phyloP scores from a whole-genome alignment of 768 basidiomycete species.

The Pisolithus tinctorius region DNA sequence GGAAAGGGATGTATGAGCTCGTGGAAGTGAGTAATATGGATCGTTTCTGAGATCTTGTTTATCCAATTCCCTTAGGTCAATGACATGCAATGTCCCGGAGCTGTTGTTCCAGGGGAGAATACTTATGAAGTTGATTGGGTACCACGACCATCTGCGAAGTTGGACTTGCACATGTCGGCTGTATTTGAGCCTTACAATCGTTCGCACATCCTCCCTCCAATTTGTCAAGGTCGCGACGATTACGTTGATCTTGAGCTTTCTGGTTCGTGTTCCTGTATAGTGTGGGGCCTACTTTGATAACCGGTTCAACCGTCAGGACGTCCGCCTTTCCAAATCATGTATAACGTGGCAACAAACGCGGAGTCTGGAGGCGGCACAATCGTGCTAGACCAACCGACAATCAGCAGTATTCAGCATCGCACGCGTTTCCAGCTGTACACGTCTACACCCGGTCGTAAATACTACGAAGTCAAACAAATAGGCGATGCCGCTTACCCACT shows the following conservation, averaged over 20 bases:
- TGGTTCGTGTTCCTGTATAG: constrained; percentile 37
- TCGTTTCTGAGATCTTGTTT: neutral
- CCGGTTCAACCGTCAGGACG: constrained; percentile 43
- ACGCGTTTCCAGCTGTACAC: constrained; percentile 81
- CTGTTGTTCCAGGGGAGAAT: constrained; percentile 50
- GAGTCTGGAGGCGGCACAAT: constrained; percentile 65
- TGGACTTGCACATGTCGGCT: constrained; percentile 53
- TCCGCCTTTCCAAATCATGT: constrained; percentile 91
- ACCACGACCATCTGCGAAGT: constrained; percentile 65
- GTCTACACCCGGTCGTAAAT: constrained; percentile 68
- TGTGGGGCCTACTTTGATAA: neutral
- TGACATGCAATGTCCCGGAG: constrained; percentile 83
- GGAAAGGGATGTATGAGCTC: constrained; percentile 73
- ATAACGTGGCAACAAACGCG: constrained; percentile 69
- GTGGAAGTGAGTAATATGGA: constrained; percentile 43
- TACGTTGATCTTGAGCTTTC: constrained; percentile 80
- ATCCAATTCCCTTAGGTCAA: constrained; percentile 43
- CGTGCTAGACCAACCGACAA: constrained; percentile 68
- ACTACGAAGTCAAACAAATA: constrained; percentile 86
- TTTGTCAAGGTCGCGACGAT: constrained; percentile 78
- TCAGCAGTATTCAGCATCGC: constrained; percentile 77
- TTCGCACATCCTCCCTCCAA: constrained; percentile 65
- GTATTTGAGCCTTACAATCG: constrained; percentile 58
- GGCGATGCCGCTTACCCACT: constrained; percentile 83
- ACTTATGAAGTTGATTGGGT: constrained; percentile 75